Conservation (phyloP, 2,329 filamentous ascomycete species). For the Aspergillus ibericus region DNA sequence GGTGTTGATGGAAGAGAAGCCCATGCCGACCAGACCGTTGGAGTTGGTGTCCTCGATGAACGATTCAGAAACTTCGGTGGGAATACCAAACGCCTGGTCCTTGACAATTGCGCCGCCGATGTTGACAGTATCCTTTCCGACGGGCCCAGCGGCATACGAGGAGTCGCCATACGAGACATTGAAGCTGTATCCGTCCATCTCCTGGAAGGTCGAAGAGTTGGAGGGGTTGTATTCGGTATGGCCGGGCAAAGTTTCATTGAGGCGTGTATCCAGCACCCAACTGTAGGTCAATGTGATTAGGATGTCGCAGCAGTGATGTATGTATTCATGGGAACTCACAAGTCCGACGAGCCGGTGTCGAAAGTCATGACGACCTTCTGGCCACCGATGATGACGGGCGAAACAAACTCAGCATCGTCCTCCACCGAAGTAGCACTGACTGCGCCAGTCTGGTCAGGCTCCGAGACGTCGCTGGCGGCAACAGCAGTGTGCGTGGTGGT, state of each 20-base stretch:
- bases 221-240: conserved; percentile 59
- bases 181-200: conserved; percentile 56
- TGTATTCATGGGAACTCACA: conserved; percentile 47
- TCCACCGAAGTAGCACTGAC: conserved; percentile 65
- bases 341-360: conserved; percentile 73
- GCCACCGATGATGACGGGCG: conserved; percentile 67
- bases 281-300: conserved; percentile 32
- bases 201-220: conserved; percentile 54
- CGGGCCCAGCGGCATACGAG: conserved; percentile 61
- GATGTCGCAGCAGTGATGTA: not conserved
- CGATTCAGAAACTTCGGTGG: conserved; percentile 56
- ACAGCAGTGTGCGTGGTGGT: conserved; percentile 24
- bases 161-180: conserved; percentile 69
- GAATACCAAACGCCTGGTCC: conserved; percentile 67
- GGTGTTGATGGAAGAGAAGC: conserved; percentile 65
- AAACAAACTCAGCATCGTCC: conserved; percentile 69
- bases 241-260: conserved; percentile 47
- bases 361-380: conserved; percentile 70
- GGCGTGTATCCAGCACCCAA: conserved; percentile 68
- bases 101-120: conserved; percentile 65
- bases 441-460: conserved; percentile 49
- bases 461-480: conserved; percentile 27
- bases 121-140: conserved; percentile 66
- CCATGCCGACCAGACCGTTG: conserved; percentile 70
- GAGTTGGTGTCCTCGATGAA: conserved; percentile 62